A percentile compares a stretch with the other conserved stretches of the same genome.
phyloP scores from a whole-genome alignment of 202 grass and related monocot species.

The Panicum hallii region DNA sequence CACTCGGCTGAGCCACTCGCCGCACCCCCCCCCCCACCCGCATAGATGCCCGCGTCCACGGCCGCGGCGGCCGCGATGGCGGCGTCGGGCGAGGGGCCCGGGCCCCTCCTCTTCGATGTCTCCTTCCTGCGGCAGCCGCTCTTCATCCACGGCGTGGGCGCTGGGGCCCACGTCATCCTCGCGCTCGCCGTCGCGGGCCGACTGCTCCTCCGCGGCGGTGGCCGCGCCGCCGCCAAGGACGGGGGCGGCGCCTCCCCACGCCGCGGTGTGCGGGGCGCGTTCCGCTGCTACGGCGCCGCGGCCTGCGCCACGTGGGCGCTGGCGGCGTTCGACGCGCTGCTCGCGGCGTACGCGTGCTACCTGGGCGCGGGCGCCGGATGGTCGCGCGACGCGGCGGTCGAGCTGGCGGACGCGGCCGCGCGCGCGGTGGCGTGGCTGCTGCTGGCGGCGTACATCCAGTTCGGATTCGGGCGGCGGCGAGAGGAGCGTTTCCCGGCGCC shows the following conservation, averaged over 20 bases:
- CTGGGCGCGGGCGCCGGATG: constrained; percentile 23
- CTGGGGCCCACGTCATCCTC: constrained; percentile 37
- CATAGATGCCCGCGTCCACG: not conserved
- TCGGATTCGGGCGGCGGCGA: constrained; percentile 41
- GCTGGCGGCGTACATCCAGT: constrained; percentile 56
- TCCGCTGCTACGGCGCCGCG: constrained; percentile 41
- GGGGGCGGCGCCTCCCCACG: not conserved
- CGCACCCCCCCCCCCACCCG: not conserved
- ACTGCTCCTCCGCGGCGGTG: not conserved
- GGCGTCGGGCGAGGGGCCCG: not conserved
- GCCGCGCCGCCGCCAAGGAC: not conserved
- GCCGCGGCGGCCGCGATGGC: not conserved
- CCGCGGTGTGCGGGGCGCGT: not conserved
- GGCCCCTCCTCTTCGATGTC: not conserved
- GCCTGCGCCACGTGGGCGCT: constrained; percentile 45
- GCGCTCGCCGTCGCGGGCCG: constrained; percentile 37
- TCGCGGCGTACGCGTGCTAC: constrained; percentile 46
- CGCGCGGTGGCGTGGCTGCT: constrained; percentile 68
- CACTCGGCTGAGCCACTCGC: not conserved
- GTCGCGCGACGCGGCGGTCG: constrained; percentile 21
- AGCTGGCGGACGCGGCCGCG: constrained; percentile 48
- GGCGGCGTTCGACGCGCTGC: constrained; percentile 33
- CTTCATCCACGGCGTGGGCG: constrained; percentile 37
- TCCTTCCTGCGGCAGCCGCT: not conserved
- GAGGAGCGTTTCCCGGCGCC: constrained; percentile 48